Conservation (phyloP, 352 stramenopile genomes). For the Elongisporangium undulatum region DNA sequence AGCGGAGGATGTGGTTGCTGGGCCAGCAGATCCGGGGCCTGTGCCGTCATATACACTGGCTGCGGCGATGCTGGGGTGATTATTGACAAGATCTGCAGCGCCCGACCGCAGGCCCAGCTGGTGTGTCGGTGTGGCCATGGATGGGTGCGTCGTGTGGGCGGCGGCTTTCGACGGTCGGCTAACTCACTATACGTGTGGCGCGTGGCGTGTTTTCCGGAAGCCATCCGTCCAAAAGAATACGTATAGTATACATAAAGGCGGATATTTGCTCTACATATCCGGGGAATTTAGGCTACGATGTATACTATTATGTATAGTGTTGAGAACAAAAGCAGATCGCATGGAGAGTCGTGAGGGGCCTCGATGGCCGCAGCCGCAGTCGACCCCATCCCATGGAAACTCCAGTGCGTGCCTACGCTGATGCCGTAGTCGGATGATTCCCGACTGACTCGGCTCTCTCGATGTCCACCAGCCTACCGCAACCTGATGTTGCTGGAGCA, state of each 20-base stretch:
- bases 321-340: neutral
- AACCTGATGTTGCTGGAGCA: slow-evolving; percentile 52
- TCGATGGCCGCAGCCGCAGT: neutral
- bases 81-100: neutral
- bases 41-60: neutral
- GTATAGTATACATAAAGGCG: neutral
- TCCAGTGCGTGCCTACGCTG: neutral
- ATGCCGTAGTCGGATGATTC: neutral
- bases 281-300: too few species aligned
- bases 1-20: neutral
- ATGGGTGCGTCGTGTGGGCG: neutral
- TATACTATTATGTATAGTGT: neutral
- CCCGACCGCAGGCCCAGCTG: neutral
- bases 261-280: too few species aligned
- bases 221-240: neutral
- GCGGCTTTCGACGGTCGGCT: too few species aligned
- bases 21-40: neutral
- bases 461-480: slow-evolving; percentile 19
- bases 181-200: neutral
- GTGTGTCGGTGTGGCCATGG: neutral
- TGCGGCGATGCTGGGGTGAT: neutral
- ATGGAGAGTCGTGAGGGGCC: neutral
- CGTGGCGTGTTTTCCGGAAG: neutral
- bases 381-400: neutral
- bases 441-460: neutral